These are phyloP conservation scores for Vitis hybrid DNA, from an alignment of 177 flowering plant genomes.

Conservation along the genomic window DNA sequence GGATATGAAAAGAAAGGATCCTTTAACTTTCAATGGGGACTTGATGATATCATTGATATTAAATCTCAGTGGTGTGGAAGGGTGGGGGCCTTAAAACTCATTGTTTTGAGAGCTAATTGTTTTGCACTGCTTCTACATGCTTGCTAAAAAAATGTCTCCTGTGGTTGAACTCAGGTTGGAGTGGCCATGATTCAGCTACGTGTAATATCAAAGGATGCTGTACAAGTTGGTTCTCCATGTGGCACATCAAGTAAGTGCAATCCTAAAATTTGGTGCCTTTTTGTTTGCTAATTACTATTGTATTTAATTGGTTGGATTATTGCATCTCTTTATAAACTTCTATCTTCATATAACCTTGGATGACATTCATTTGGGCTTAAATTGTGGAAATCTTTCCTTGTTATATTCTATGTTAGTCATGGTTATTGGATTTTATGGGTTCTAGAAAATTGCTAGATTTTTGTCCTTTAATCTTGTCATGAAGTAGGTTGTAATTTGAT, in stretches of 20 bases:
- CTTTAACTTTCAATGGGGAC: constrained; percentile 29
- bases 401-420: no score
- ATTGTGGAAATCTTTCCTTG: no score
- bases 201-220: constrained; percentile 32
- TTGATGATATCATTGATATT: constrained; percentile 38
- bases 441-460: no score
- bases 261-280: not conserved
- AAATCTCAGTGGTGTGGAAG: constrained; percentile 32
- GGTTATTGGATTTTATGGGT: no score
- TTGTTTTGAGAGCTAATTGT: not conserved
- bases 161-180: constrained; percentile 41
- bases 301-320: not conserved
- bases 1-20: constrained; percentile 12
- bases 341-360: not conserved
- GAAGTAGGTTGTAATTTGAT: no score
- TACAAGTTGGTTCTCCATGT: constrained; percentile 19
- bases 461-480: no score
- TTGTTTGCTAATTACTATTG: not conserved
- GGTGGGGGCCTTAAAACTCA: constrained; percentile 51
- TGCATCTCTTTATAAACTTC: not conserved
- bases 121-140: not conserved
- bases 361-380: not conserved
- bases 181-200: constrained; percentile 43
- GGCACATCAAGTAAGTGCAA: constrained; percentile 45
- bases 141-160: not conserved